Percentiles rank a stretch among this genome's conserved stretches.
Conservation (phyloP, 2,329 filamentous ascomycete genomes). For the Colletotrichum acutatum region DNA sequence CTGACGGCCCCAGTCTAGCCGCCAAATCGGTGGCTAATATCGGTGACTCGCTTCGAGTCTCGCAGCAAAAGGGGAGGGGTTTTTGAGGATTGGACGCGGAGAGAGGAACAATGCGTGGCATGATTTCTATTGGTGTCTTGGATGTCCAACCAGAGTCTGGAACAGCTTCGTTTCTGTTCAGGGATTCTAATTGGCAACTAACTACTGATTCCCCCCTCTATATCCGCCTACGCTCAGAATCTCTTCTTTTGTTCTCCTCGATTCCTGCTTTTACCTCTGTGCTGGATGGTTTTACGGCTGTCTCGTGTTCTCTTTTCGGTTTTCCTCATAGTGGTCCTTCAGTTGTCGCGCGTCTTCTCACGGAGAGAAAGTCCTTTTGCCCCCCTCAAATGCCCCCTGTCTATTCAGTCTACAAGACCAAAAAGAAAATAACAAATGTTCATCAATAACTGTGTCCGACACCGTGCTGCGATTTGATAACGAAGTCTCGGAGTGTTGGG, state of each 20-base stretch:
- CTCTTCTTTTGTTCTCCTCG: constrained; percentile 28
- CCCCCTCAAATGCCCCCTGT: constrained; percentile 35
- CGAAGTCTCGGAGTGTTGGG: neutral
- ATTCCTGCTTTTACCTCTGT: constrained; percentile 33
- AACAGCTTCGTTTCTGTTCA: constrained; percentile 9
- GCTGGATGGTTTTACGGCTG: constrained; percentile 37
- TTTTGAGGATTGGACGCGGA: constrained; percentile 49
- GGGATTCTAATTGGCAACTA: constrained; percentile 29
- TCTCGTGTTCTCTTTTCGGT: constrained; percentile 36
- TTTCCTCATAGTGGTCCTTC: constrained; percentile 35
- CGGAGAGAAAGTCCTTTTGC: constrained; percentile 30
- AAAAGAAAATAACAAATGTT: constrained; percentile 38
- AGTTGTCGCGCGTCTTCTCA: constrained; percentile 32
- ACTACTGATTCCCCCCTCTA: constrained; percentile 29
- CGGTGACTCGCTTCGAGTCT: constrained; percentile 37
- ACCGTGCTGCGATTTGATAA: neutral
- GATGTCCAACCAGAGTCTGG: constrained; percentile 23
- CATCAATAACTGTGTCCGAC: constrained; percentile 22
- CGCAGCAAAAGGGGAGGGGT: constrained; percentile 48
- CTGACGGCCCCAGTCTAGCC: constrained; percentile 27
- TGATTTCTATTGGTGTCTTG: constrained; percentile 40
- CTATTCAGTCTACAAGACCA: constrained; percentile 36
- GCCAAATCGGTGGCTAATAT: constrained; percentile 47
- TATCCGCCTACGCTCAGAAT: constrained; percentile 25
- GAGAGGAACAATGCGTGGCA: constrained; percentile 52